Evolutionary conservation across 148 eudicot genomes (phyloP).

Genomic region (Camellia japonica): DNA sequence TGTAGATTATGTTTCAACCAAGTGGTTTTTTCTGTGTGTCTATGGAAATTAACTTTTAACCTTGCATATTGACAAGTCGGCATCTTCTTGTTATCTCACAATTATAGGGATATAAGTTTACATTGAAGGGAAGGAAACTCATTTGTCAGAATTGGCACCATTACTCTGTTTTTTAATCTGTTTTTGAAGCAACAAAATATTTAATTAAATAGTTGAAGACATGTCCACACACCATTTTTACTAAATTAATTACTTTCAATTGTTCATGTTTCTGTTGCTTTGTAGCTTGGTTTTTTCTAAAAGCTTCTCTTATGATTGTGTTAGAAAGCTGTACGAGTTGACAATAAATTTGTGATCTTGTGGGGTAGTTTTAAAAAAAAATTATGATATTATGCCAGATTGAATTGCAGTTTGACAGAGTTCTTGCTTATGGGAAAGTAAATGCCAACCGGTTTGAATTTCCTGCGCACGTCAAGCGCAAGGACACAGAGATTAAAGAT

Average conservation of each 20-base stretch:
- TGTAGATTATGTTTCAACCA: background rate
- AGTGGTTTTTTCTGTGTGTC: background rate
- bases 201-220: background rate
- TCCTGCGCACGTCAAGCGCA: constrained; percentile 7
- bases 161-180: background rate
- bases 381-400: too few relatives aligned
- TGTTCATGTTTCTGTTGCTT: background rate
- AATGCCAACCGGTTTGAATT: too few relatives aligned
- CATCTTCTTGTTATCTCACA: background rate
- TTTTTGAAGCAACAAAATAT: background rate
- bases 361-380: background rate
- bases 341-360: background rate
- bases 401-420: background rate
- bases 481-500: constrained; percentile 15
- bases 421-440: background rate
- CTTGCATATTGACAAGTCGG: background rate
- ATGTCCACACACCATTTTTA: background rate
- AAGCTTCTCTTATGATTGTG: background rate
- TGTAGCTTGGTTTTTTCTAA: background rate
- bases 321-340: background rate
- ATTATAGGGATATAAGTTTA: background rate
- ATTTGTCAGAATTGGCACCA: background rate
- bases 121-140: background rate
- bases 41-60: too few relatives aligned
- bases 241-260: background rate